Percentiles rank a stretch among this genome's conserved stretches.
These are phyloP conservation scores for Termitomyces sp. DNA, from an alignment of 768 basidiomycete species.

Conservation along the genomic window DNA sequence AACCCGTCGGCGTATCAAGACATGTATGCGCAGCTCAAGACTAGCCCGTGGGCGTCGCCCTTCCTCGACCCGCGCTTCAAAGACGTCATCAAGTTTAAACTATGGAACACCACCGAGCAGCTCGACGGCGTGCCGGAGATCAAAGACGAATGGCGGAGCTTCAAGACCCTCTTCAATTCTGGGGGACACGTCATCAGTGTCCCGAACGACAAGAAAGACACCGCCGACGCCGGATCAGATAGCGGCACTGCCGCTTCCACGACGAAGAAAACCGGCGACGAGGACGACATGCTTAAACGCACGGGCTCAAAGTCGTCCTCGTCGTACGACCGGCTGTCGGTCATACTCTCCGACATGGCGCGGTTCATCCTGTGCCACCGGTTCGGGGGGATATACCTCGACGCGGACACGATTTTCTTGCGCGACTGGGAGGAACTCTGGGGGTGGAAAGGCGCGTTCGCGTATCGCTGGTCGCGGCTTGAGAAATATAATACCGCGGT, in stretches of 20 bases:
- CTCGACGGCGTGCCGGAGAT: constrained; percentile 84
- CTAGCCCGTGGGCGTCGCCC: constrained; percentile 87
- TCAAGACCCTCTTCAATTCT: constrained; percentile 81
- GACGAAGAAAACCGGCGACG: constrained; percentile 36
- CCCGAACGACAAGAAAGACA: constrained; percentile 32
- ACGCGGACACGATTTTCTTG: constrained; percentile 88
- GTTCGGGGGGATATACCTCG: constrained; percentile 91
- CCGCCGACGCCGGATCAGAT: constrained; percentile 33
- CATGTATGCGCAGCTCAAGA: constrained; percentile 76
- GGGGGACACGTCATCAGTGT: constrained; percentile 74
- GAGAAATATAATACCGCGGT: constrained; percentile 94
- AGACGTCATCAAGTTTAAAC: constrained; percentile 84
- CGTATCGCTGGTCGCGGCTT: constrained; percentile 91
- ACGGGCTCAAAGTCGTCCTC: constrained; percentile 84
- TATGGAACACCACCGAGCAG: constrained; percentile 98
- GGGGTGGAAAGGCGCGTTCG: constrained; percentile 93
- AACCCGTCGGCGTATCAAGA: constrained; percentile 73
- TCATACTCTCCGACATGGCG: constrained; percentile 93
- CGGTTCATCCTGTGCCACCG: constrained; percentile 94
- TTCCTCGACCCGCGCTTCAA: constrained; percentile 88
- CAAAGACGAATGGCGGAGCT: constrained; percentile 78
- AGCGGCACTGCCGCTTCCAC: constrained; percentile 44
- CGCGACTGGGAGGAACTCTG: constrained; percentile 97
- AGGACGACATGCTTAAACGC: constrained; percentile 60
- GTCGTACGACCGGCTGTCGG: constrained; percentile 86